These are phyloP conservation scores for Mycena sanguinolenta DNA, from an alignment of 768 basidiomycete species.

Conservation along the genomic window DNA sequence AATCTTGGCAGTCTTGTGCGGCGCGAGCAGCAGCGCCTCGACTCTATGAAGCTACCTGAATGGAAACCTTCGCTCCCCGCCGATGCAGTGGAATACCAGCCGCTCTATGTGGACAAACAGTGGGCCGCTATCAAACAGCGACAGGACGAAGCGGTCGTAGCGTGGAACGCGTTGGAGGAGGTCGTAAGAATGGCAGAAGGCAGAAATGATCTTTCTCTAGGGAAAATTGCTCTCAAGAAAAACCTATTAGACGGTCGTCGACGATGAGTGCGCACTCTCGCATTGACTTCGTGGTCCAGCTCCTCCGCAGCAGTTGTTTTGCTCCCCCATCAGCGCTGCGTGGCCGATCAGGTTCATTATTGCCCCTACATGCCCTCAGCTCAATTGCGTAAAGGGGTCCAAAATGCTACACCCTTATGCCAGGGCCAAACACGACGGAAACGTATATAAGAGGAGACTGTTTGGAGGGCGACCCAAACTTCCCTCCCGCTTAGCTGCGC, in stretches of 20 bases:
- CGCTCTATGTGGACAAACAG: constrained; percentile 10
- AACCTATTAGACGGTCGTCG: not conserved
- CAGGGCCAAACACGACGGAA: no score
- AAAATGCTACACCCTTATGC: not conserved
- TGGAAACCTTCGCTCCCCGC: constrained; percentile 55
- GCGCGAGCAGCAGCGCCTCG: constrained; percentile 50
- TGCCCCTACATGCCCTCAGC: constrained; percentile 17
- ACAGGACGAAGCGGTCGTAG: constrained; percentile 37
- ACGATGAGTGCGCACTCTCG: no score
- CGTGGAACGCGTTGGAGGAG: constrained; percentile 64
- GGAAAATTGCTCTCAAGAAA: constrained; percentile 51
- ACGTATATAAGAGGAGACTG: constrained; percentile 7
- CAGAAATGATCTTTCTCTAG: constrained; percentile 62
- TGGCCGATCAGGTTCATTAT: not conserved
- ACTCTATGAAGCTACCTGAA: constrained; percentile 37
- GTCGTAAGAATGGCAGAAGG: constrained; percentile 73
- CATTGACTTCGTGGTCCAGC: no score
- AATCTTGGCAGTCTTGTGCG: constrained; percentile 62
- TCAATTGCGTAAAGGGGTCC: not conserved
- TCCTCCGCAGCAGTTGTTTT: not conserved
- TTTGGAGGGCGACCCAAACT: not conserved
- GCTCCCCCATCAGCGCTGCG: not conserved
- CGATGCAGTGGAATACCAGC: constrained; percentile 39
- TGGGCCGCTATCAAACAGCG: constrained; percentile 33
- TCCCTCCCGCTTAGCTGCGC: constrained; percentile 32